Percentiles rank a stretch among this genome's conserved stretches.
Conservation (phyloP, 2,329 filamentous ascomycete genomes). For the Coniochaeta sp. region DNA sequence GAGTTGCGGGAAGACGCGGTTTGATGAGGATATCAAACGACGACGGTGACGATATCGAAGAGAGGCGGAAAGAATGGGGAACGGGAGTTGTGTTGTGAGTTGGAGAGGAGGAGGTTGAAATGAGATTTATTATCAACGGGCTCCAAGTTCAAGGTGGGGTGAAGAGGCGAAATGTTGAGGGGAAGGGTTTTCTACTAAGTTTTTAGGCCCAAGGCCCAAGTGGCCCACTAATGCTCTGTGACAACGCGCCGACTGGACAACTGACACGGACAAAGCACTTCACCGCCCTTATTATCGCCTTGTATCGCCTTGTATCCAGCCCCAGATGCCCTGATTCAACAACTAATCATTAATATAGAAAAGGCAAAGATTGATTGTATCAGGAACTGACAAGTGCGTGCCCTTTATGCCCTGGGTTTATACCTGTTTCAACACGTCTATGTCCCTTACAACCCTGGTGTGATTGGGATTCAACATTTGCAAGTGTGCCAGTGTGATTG, state of each 20-base stretch:
- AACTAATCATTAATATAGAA: too few relatives aligned
- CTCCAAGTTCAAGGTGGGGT: slow-evolving; percentile 1
- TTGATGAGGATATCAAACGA: neutral
- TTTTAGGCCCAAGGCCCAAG: neutral
- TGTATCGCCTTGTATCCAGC: too few relatives aligned
- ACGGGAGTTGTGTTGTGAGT: neutral
- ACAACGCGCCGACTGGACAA: neutral
- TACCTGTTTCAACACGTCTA: too few relatives aligned
- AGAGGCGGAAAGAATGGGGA: neutral
- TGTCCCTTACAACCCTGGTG: too few relatives aligned
- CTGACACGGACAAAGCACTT: neutral
- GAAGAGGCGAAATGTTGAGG: slow-evolving; percentile 4
- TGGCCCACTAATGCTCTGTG: too few relatives aligned
- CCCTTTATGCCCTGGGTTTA: too few relatives aligned
- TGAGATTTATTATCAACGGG: neutral
- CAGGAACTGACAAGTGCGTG: too few relatives aligned
- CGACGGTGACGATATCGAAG: neutral
- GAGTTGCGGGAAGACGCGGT: neutral
- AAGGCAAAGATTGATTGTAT: too few relatives aligned
- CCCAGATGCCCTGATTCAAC: too few relatives aligned
- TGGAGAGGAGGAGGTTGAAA: neutral
- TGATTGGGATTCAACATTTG: too few relatives aligned
- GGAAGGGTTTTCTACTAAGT: slow-evolving; percentile 1
- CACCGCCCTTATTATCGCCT: slow-evolving; percentile 1
- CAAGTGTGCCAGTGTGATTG: too few relatives aligned